Base-by-base conservation (phyloP, 805 yeast species). In the Teunomyces stri region DNA sequence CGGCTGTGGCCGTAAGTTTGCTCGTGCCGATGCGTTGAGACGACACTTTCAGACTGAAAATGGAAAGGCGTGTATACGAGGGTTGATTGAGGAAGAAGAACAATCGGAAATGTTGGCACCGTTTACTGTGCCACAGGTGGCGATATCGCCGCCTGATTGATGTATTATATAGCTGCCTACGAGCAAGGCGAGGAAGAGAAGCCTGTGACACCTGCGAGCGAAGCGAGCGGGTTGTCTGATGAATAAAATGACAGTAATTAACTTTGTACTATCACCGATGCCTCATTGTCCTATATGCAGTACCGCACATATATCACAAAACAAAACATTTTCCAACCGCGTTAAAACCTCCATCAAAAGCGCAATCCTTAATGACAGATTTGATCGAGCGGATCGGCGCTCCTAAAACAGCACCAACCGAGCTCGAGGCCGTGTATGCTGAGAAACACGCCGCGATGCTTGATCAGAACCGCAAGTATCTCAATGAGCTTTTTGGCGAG, bases 41-140 rank as follows among this genome's bases (percentile, higher is more conserved):
- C 53, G 78, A 36, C 78, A 73, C 48, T 73, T 73, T 53, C 77
- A 73, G 52, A 73, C 78, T 2, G 78, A 72, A 49, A 68, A 72
- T n/a, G 77, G 78, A 4, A 68, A 70, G 49, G 69, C 63, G 30
- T 73, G 78, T 61, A 72, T 73, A 10, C 54, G 68, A 45, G 47
- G 62, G 31, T 62, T 73, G 48, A 60, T 72, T 30, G 76, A 71
- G 51, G 78, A 73, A 46, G 78, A 70, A 44, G 69, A 66, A 35
- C 51, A 54, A 31, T 67, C 33, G 27, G 27, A 6, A 9, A 25
- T 9, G 27, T 25, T 54, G 57, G 46, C 11, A 37, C 35, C 35
- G 44, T 15, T 18, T 11, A 40, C 49, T 5, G 49, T 62, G 13
- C 75, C 75, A 1, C 68, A 56, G 44, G 65, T 71, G 16, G 74